These are phyloP conservation scores for Penicillium daleae DNA, from an alignment of 495 filamentous ascomycete genomes.

Conservation along the genomic window DNA sequence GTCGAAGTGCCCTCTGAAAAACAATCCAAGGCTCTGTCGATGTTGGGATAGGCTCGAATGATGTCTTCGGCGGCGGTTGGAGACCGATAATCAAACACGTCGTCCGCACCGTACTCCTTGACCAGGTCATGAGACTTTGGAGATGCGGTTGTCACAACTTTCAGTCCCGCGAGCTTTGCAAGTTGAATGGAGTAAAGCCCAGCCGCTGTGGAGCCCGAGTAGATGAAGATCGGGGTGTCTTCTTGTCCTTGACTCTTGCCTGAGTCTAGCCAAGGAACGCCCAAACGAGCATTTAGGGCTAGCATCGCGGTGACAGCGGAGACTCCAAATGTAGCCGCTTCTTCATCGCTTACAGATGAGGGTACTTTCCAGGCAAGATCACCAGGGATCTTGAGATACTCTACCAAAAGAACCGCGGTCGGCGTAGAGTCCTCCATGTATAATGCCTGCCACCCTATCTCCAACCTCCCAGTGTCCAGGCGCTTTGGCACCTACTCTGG, in stretches of 20 bases:
- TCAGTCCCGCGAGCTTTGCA: conserved; percentile 10
- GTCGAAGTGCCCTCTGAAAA: conserved; percentile 29
- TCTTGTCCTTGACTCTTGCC: not conserved
- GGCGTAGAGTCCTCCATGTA: conserved; percentile 27
- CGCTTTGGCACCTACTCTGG: conserved; percentile 32
- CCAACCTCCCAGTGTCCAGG: conserved; percentile 40
- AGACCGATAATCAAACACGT: conserved; percentile 39
- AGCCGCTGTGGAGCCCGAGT: conserved; percentile 13
- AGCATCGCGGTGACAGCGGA: conserved; percentile 44
- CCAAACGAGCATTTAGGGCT: conserved; percentile 6
- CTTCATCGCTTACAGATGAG: conserved; percentile 48
- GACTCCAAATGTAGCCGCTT: conserved; percentile 54
- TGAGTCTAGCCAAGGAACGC: conserved; percentile 6
- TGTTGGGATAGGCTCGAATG: conserved; percentile 18
- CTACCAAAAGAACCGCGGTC: conserved; percentile 45
- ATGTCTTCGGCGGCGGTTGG: conserved; percentile 13
- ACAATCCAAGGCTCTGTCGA: conserved; percentile 27
- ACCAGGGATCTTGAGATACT: conserved; percentile 48
- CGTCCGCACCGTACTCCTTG: conserved; percentile 38
- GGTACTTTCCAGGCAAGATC: conserved; percentile 56
- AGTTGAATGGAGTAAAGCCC: conserved; percentile 13
- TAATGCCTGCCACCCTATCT: conserved; percentile 25
- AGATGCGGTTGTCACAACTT: conserved; percentile 12
- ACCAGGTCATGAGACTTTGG: conserved; percentile 37
- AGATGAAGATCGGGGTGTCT: conserved; percentile 13